These are phyloP conservation scores for Pyrenophora tritici-repentis DNA, from an alignment of 2,329 filamentous ascomycete genomes.

Conservation along the genomic window DNA sequence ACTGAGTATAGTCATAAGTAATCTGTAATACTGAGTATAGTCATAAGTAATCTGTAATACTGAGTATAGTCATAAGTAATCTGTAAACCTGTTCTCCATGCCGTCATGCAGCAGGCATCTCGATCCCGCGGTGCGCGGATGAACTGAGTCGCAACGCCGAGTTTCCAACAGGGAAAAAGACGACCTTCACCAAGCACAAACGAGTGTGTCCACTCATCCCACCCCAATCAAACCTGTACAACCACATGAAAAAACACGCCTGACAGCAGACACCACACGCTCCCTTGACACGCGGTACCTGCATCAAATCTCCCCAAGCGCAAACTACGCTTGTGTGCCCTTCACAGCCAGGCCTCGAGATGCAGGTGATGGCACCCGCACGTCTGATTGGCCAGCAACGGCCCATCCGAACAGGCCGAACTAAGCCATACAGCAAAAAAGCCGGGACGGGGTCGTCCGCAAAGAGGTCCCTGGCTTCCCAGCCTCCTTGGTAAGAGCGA, in stretches of 20 bases:
- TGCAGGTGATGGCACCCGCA: constrained; percentile 25
- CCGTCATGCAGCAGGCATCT: constrained; percentile 1
- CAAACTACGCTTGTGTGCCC: constrained; percentile 5
- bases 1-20: neutral
- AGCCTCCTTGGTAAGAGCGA: constrained; percentile 29
- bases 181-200: neutral
- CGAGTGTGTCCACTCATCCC: neutral
- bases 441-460: neutral
- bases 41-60: neutral
- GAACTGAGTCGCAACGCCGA: neutral
- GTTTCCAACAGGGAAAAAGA: neutral
- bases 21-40: neutral
- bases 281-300: constrained; percentile 25
- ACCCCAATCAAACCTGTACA: neutral
- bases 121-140: neutral
- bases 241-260: neutral
- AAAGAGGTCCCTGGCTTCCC: constrained; percentile 28
- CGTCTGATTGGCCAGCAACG: constrained; percentile 34
- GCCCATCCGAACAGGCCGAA: constrained; percentile 17
- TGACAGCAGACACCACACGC: neutral
- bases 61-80: no score
- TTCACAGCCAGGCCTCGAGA: constrained; percentile 5
- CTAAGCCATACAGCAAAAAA: constrained; percentile 33
- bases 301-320: constrained; percentile 23
- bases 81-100: neutral